Percentiles rank a stretch among this genome's conserved stretches.
phyloP scores from a whole-genome alignment of 352 stramenopile genomes.

The Thalassiosira livingstoniorum region DNA sequence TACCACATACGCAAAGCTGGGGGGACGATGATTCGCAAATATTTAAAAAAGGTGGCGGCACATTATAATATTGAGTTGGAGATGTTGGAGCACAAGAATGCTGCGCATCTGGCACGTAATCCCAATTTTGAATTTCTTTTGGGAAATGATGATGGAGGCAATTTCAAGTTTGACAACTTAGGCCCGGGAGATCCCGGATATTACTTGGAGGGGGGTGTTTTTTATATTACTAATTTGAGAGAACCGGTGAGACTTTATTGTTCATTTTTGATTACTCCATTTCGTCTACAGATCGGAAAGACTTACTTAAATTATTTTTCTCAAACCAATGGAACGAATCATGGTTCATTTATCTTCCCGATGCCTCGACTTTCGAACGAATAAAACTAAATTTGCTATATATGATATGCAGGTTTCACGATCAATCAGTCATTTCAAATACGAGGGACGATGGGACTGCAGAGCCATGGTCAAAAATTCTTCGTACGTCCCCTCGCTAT shows the following conservation, averaged over 20 bases:
- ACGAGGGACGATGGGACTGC: conserved; percentile 55
- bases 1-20: conserved; percentile 60
- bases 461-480: conserved; percentile 51
- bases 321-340: too few relatives aligned
- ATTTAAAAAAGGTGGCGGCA: conserved; percentile 45
- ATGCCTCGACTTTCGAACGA: too few relatives aligned
- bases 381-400: too few relatives aligned
- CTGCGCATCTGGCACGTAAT: too few relatives aligned
- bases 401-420: conserved; percentile 14
- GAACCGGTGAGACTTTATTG: conserved; percentile 48
- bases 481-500: conserved; percentile 37
- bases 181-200: too few relatives aligned
- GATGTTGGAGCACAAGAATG: conserved; percentile 48
- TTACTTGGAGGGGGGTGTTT: too few relatives aligned
- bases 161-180: background rate
- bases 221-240: conserved; percentile 55
- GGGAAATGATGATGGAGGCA: conserved; percentile 41
- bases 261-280: too few relatives aligned
- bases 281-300: too few relatives aligned
- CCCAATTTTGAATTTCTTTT: too few relatives aligned
- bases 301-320: too few relatives aligned
- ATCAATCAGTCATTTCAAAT: conserved; percentile 64
- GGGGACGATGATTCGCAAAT: conserved; percentile 57
- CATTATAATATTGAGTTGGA: conserved; percentile 38
- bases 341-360: too few relatives aligned